Base-by-base conservation (phyloP, 1,139 yeast genomes). In the Candida tunisiensis region DNA sequence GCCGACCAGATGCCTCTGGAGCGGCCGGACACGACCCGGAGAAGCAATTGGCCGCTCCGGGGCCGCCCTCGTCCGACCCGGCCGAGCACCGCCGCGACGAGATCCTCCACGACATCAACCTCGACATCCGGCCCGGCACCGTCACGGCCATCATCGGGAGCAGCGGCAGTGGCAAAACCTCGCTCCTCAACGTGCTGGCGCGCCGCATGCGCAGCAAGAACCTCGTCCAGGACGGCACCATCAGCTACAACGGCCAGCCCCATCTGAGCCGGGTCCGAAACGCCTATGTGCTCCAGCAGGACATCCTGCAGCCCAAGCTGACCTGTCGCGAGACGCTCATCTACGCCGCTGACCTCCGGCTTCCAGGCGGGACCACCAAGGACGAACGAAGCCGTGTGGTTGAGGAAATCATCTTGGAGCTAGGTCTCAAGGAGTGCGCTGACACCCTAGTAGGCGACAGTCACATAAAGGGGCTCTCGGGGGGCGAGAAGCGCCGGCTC, bases 151-250 rank as follows among this genome's bases (percentile, higher is more conserved):
- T 78, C 16, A 65, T 77, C 56, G 92, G 92, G 3, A 85, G 91
- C 0, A 73, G 91, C 0, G 93, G 93, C 0, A 69, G 83, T 5
- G 93, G 93, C 4, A 82, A 82, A 44, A 82, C 93, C 0, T 78
- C 93, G 0, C 47, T 82, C 23, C 55, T 82, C 19, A 80, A 82
- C 40, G 68, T 72, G 1, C 50, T 82, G 33, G 80, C 93, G 0
- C 65, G 70, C 26, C 50, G 85, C 32, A 61, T 71, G 37, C 44
- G 57, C n/a, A 39, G 50, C 3, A 38, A 51, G 2, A 41, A 43
- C 4, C 34, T 51, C n/a, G 27, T 33, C 7, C 28, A 36, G 12
- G 32, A 37, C 2, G 57, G 57, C 3, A 16, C 26, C 3, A 43
- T 69, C 14, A 34, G 36, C 3, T 61, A 58, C 36, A 57, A 61